Evolutionary conservation across 2,329 filamentous ascomycete species (phyloP).

Genomic region (Scolecobasidium constrictum): DNA sequence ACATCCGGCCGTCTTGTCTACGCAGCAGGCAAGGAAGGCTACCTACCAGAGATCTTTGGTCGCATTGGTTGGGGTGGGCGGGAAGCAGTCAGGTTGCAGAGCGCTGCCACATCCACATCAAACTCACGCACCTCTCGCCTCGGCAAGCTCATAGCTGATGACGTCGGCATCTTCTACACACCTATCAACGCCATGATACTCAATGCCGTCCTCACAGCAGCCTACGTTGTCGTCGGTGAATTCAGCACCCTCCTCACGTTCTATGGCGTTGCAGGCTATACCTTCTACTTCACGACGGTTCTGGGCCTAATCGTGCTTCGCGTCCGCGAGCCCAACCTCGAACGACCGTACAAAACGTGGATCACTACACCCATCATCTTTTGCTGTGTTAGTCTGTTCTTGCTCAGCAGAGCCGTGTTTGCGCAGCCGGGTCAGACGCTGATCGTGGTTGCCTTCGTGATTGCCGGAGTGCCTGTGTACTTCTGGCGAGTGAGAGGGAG

Average conservation of each 20-base stretch:
- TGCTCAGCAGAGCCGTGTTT: slow-evolving; percentile 81
- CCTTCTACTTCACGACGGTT: slow-evolving; percentile 94
- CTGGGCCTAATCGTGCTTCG: slow-evolving; percentile 84
- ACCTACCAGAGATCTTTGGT: slow-evolving; percentile 74
- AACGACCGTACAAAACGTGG: slow-evolving; percentile 91
- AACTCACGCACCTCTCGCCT: slow-evolving; percentile 27
- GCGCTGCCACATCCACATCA: not conserved
- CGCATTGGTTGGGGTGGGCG: slow-evolving; percentile 61
- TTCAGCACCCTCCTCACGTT: slow-evolving; percentile 90
- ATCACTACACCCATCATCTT: slow-evolving; percentile 96
- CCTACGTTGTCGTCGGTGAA: slow-evolving; percentile 78
- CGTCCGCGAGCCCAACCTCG: slow-evolving; percentile 75
- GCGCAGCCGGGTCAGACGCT: slow-evolving; percentile 84
- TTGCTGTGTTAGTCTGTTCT: slow-evolving; percentile 90
- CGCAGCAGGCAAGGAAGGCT: slow-evolving; percentile 88
- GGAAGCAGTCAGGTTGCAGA: slow-evolving; percentile 21
- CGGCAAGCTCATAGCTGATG: slow-evolving; percentile 59
- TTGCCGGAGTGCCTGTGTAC: slow-evolving; percentile 76
- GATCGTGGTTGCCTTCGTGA: slow-evolving; percentile 74
- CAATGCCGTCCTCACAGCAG: slow-evolving; percentile 61
- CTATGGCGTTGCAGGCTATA: slow-evolving; percentile 93
- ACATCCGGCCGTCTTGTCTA: slow-evolving; percentile 88
- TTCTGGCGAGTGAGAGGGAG: slow-evolving; percentile 63
- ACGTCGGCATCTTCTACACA: slow-evolving; percentile 78
- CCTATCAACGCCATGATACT: slow-evolving; percentile 85